Base-by-base conservation (phyloP, 345 rosid genomes). In the Melaleuca alternifolia region DNA sequence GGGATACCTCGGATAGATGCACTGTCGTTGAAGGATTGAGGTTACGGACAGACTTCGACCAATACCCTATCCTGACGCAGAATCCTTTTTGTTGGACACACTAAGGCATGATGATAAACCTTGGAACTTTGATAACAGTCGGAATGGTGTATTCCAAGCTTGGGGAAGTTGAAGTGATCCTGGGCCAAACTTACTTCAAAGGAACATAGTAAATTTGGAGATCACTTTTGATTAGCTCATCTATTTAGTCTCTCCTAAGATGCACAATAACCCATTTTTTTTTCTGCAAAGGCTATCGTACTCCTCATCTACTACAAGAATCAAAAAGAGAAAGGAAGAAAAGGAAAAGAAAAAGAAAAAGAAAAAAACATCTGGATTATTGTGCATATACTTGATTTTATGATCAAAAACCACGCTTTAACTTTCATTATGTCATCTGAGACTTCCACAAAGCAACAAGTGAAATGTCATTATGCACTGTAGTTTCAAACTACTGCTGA, bases 71-170 rank as follows among this genome's bases (percentile, higher is more conserved):
- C 88, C 89, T 96, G 85, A 97, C 96, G 88, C 99, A 97, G 91
- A 96, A 97, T 83, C 99, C 99, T 85, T 97, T 97, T 94, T 97
- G 99, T 98, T 97, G 99, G 99, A 97, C 99, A 2, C 99, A 97
- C 91, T 99, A 97, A 94, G 99, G 89, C 99, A 97, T 90, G 99
- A 97, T 92, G 99, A 99, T 59, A 96, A 97, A 91, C 84, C 96
- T 88, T 97, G 99, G 99, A 97, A 97, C 92, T 91, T 97, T 93
- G 96, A 97, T 91, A 97, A 96, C 87, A 96, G 96, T n/a, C 88
- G 90, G 99, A 51, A 96, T 98, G 88, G 99, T 96, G 94, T 99
- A 95, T 84, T 96, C 96, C 89, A 99, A 97, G 92, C 98, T 99
- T 86, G 99, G 99, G 89, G 99, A 99, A 90, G 99, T 97, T 87